phyloP scores from a whole-genome alignment of 164 flowering plant genomes.

The Cinnamomum chago region DNA sequence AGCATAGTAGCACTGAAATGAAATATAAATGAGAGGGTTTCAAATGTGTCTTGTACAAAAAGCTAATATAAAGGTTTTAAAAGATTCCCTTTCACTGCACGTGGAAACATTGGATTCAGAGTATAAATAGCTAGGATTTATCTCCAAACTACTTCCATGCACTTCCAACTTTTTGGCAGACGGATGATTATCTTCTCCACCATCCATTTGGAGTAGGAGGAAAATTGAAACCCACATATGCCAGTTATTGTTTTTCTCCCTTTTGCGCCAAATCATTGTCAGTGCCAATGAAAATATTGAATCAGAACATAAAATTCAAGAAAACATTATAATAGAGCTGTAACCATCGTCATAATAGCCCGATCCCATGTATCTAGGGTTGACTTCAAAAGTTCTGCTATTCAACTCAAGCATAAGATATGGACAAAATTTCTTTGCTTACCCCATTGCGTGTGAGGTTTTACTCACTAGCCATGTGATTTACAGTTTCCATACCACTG shows the following conservation, averaged over 20 bases:
- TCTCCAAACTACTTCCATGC: background rate
- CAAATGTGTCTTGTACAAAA: no score
- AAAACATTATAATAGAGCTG: no score
- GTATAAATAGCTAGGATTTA: background rate
- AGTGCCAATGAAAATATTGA: background rate
- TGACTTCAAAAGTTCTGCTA: no score
- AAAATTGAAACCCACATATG: no score
- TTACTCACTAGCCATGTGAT: background rate
- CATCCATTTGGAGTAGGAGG: background rate
- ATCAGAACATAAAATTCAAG: background rate
- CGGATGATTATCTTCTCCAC: background rate
- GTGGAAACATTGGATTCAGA: background rate
- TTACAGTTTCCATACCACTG: background rate
- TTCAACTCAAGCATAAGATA: no score
- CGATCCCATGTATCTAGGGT: no score
- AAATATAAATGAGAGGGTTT: no score
- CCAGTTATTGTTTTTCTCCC: background rate
- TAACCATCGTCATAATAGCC: no score
- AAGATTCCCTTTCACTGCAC: background rate
- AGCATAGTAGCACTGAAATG: no score
- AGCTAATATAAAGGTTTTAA: background rate
- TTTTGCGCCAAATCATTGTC: background rate
- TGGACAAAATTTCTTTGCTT: no score
- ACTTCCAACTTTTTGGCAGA: background rate
- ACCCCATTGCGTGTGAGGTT: no score